Conservation (phyloP, 495 filamentous ascomycete genomes). For the Parathielavia appendiculata region DNA sequence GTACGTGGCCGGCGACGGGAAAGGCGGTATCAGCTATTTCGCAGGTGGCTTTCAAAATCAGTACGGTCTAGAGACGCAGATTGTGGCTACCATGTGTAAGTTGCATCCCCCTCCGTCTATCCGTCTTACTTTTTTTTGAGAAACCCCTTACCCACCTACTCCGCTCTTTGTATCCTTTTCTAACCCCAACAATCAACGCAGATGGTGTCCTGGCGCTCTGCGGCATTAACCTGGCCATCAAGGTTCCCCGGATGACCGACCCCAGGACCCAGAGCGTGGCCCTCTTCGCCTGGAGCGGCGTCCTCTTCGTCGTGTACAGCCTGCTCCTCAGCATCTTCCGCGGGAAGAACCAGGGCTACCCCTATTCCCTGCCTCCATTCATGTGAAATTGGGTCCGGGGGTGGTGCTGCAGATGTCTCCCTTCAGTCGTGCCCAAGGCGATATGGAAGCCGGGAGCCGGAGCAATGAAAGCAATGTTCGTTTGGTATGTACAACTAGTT, state of each 20-base stretch:
- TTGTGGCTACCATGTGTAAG: constrained; percentile 93
- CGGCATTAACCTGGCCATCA: constrained; percentile 81
- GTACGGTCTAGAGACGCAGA: constrained; percentile 93
- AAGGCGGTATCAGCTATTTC: constrained; percentile 85
- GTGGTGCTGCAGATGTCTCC: not conserved
- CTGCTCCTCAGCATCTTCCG: constrained; percentile 91
- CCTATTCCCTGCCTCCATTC: constrained; percentile 90
- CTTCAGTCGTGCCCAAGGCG: not conserved
- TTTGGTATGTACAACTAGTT: constrained; percentile 6
- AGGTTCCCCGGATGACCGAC: constrained; percentile 82
- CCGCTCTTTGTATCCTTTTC: not conserved
- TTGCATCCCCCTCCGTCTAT: constrained; percentile 22
- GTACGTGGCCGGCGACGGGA: constrained; percentile 85
- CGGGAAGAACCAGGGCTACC: constrained; percentile 91
- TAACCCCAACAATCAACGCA: constrained; percentile 37
- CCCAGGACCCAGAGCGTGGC: constrained; percentile 71
- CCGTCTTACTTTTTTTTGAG: constrained; percentile 1
- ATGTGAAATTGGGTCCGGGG: constrained; percentile 30
- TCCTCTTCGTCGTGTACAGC: constrained; percentile 82
- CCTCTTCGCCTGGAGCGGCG: constrained; percentile 72
- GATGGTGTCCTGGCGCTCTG: constrained; percentile 91
- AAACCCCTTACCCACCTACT: not conserved
- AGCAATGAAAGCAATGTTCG: constrained; percentile 2
- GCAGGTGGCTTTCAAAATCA: constrained; percentile 93
- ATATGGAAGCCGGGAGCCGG: not conserved